These are phyloP conservation scores for Fusarium pininemorale DNA, from an alignment of 2,329 filamentous ascomycete species.

Conservation along the genomic window DNA sequence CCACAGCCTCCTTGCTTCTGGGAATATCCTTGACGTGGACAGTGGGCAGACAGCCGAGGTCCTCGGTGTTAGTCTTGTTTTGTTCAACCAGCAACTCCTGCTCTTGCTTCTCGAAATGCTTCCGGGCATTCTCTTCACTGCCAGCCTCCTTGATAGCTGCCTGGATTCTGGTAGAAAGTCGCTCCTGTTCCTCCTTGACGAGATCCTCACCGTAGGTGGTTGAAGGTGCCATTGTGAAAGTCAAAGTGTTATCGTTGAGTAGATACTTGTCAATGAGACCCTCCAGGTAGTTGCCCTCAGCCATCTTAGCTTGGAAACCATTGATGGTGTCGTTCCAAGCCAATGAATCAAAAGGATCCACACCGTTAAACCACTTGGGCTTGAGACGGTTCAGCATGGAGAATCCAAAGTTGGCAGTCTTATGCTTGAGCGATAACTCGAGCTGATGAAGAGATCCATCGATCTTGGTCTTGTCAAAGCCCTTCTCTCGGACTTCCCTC, in stretches of 20 bases:
- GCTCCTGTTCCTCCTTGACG: conserved; percentile 77
- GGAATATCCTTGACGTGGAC: conserved; percentile 91
- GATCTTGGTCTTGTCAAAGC: conserved; percentile 90
- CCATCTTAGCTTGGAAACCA: conserved; percentile 81
- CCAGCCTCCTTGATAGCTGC: conserved; percentile 75
- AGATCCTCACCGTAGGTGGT: conserved; percentile 77
- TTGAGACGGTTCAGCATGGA: conserved; percentile 88
- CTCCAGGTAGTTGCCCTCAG: conserved; percentile 83
- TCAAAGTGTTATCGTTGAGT: conserved; percentile 84
- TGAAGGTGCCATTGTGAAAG: conserved; percentile 94
- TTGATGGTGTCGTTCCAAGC: conserved; percentile 91
- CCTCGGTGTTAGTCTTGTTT: conserved; percentile 82
- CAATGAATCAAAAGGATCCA: conserved; percentile 89
- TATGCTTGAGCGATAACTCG: conserved; percentile 93
- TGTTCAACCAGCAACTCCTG: conserved; percentile 83
- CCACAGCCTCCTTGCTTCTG: conserved; percentile 71
- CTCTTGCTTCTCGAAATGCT: conserved; percentile 80
- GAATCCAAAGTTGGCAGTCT: conserved; percentile 95
- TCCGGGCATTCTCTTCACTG: conserved; percentile 74
- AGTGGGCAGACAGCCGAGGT: conserved; percentile 87
- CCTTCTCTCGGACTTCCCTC: conserved; percentile 73
- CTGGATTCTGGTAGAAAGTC: conserved; percentile 78
- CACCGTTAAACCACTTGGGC: conserved; percentile 93
- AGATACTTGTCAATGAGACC: conserved; percentile 88
- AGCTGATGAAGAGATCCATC: conserved; percentile 94